Base-by-base conservation (phyloP, 129 eudicot species). In the Chrysanthemum lavandulifolium region DNA sequence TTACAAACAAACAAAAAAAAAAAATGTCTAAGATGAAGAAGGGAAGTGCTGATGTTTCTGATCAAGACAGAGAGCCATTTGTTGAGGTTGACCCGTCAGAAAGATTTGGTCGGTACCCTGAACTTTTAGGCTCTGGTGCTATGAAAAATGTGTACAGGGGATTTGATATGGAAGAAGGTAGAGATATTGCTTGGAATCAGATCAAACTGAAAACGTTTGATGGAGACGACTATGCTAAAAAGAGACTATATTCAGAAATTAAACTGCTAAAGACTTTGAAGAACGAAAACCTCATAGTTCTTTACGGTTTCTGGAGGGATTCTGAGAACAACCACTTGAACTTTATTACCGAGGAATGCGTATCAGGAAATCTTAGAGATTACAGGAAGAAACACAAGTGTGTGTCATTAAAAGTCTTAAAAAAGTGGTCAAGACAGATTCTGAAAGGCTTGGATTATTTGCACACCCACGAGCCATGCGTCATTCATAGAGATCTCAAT, bases 101-200 rank as follows among this genome's bases (percentile, higher is more conserved):
- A 53, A 53, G 58, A 53, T 53, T 53, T 53, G 58, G 58, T 53
- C 58, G 58, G 16, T 53, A 53, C 58, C n/a, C 15, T 53, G 58
- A 53, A 5, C 16, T 53, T 12, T 15, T 53, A 15, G 58, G 58
- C 16, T 53, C 15, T 11, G 58, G 58, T 53, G 58, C 58, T 12
- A 15, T 53, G 15, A 53, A 53, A 15, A 1, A 53, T 12, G 58
- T 53, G 1, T 53, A 53, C 18, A 53, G 58, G 16, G 58, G 58
- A 53, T 53, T 53, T 53, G 58, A 53, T 15, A 13, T 12, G 6
- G 16, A 13, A 53, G 58, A 53, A 53, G 58, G 58, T 5, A 53
- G 58, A 53, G 58, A 53, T 15, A 13, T 53, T 53, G 58, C 58
- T 53, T 53, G 58, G 58, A 13, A 53, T 53, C 58, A 53, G 6